Conservation (phyloP, 805 yeast species). For the Blastobotrys americana region DNA sequence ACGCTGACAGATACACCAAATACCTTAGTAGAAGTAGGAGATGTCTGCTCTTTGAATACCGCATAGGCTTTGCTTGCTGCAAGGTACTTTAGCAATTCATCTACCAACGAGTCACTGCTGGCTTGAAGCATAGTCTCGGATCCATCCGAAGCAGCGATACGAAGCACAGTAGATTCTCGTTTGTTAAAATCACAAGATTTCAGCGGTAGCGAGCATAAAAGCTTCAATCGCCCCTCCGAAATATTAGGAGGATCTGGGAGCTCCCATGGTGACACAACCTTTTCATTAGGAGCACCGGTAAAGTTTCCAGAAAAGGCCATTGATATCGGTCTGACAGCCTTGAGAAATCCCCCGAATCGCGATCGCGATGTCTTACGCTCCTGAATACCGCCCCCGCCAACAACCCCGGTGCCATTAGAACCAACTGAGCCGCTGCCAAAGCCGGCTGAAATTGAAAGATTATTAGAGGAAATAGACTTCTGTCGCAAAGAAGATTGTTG, state of each 20-base stretch:
- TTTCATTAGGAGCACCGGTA: slow-evolving; percentile 31
- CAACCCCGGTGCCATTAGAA: slow-evolving; percentile 2
- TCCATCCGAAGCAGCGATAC: slow-evolving; percentile 33
- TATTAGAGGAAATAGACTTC: not conserved
- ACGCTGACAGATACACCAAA: slow-evolving; percentile 82
- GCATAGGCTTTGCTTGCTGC: slow-evolving; percentile 23
- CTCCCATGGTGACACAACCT: slow-evolving; percentile 43
- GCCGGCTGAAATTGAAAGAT: not conserved
- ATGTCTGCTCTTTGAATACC: slow-evolving; percentile 9
- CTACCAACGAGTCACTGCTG: slow-evolving; percentile 49
- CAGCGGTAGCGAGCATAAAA: slow-evolving; percentile 32
- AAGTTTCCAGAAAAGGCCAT: slow-evolving; percentile 28
- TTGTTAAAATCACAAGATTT: not conserved
- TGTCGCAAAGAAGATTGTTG: too few relatives aligned
- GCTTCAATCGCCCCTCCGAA: slow-evolving; percentile 40
- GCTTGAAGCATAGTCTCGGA: slow-evolving; percentile 66
- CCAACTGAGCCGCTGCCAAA: slow-evolving; percentile 2
- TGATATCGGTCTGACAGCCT: slow-evolving; percentile 36
- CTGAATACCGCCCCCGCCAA: slow-evolving; percentile 3
- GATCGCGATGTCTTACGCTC: slow-evolving; percentile 21
- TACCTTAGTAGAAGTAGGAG: slow-evolving; percentile 39
- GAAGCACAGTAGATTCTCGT: not conserved
- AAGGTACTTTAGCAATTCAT: slow-evolving; percentile 57
- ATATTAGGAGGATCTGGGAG: slow-evolving; percentile 48
- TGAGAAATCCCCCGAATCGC: slow-evolving; percentile 34